These are phyloP conservation scores for Annona squamosa DNA, from an alignment of 164 flowering plant genomes.

Conservation along the genomic window DNA sequence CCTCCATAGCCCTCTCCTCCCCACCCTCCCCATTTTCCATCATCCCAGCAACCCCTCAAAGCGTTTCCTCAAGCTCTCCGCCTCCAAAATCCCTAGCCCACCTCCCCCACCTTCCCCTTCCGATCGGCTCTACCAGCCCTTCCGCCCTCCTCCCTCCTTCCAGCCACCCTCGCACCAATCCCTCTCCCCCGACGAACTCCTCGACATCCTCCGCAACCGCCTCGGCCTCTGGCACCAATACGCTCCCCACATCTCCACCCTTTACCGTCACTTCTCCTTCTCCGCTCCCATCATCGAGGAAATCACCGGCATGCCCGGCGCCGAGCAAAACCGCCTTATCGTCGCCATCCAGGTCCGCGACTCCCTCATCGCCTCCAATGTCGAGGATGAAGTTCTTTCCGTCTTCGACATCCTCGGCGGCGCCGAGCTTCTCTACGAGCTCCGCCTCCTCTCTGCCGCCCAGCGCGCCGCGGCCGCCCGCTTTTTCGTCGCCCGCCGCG, in stretches of 20 bases:
- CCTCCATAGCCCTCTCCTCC: slow-evolving; percentile 8
- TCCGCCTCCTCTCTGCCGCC: slow-evolving; percentile 44
- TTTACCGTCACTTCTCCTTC: slow-evolving; percentile 56
- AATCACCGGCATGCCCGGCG: slow-evolving; percentile 73
- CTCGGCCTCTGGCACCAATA: slow-evolving; percentile 82
- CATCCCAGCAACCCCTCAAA: slow-evolving; percentile 7
- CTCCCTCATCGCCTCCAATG: slow-evolving; percentile 37
- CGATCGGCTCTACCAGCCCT: slow-evolving; percentile 65
- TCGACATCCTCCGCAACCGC: slow-evolving; percentile 62
- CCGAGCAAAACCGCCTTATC: slow-evolving; percentile 70
- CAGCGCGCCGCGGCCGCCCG: slow-evolving; percentile 56
- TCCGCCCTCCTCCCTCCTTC: slow-evolving; percentile 70
- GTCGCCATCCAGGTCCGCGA: slow-evolving; percentile 75
- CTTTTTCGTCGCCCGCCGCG: slow-evolving; percentile 22
- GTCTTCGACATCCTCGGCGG: slow-evolving; percentile 51
- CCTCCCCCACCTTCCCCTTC: slow-evolving; percentile 10
- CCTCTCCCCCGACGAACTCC: slow-evolving; percentile 41
- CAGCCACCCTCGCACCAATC: slow-evolving; percentile 43
- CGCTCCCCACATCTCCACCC: slow-evolving; percentile 68
- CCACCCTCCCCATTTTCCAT: slow-evolving; percentile 9
- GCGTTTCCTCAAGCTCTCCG: slow-evolving; percentile 22
- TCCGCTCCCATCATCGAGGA: slow-evolving; percentile 63
- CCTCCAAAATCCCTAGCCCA: slow-evolving; percentile 19
- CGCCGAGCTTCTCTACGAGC: slow-evolving; percentile 63
- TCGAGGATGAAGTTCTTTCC: slow-evolving; percentile 34